Evolutionary conservation across 129 eudicot genomes (phyloP).

Genomic region (Sambucus nigra): DNA sequence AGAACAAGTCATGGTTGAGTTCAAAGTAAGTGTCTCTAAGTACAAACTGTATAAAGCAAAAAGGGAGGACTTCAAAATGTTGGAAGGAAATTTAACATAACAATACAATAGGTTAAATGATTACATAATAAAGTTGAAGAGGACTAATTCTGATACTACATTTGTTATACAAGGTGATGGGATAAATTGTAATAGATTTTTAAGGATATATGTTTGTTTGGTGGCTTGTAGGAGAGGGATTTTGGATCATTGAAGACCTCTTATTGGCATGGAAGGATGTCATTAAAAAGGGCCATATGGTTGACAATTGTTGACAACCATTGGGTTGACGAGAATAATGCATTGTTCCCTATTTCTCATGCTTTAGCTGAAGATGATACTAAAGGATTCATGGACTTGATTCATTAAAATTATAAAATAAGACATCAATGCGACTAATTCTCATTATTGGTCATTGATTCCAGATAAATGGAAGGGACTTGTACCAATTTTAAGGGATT

Average conservation of each 20-base stretch:
- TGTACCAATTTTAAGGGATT: background rate
- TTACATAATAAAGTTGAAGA: background rate
- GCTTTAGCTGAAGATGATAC: background rate
- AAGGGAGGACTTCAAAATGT: background rate
- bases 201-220: background rate
- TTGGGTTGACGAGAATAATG: background rate
- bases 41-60: background rate
- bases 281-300: background rate
- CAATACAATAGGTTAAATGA: background rate
- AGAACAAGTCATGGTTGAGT: background rate
- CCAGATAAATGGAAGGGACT: background rate
- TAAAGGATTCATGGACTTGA: background rate
- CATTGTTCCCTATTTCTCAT: background rate
- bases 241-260: background rate
- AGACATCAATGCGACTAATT: background rate
- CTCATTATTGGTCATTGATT: background rate
- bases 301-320: background rate
- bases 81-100: background rate
- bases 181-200: too few species aligned
- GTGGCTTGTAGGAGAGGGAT: background rate
- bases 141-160: background rate
- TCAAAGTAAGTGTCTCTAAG: background rate
- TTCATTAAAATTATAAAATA: background rate
- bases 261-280: background rate
- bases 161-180: background rate